These are phyloP conservation scores for Cadophora malorum DNA, from an alignment of 2,329 filamentous ascomycete genomes.

Conservation along the genomic window DNA sequence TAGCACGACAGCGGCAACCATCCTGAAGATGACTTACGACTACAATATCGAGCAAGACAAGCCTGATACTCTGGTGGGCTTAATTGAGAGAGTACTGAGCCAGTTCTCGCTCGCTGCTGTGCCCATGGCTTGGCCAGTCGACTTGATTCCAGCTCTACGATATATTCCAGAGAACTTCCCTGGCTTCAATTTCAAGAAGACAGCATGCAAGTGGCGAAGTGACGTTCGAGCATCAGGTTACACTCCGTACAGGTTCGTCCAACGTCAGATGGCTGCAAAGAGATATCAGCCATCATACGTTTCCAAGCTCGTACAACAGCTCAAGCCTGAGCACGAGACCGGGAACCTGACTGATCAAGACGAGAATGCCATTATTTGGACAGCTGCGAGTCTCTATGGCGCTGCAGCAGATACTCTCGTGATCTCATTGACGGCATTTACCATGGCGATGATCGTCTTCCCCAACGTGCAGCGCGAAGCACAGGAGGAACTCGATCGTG, in stretches of 20 bases:
- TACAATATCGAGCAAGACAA: too few relatives aligned
- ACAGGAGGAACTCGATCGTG: neutral
- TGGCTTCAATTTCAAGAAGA: neutral
- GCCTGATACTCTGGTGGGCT: too few relatives aligned
- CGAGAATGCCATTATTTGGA: neutral
- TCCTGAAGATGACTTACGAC: too few relatives aligned
- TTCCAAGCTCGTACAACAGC: neutral
- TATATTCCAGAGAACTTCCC: neutral
- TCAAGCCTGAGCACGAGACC: neutral
- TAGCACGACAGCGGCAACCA: too few relatives aligned
- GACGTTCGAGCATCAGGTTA: neutral
- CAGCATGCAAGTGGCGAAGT: neutral
- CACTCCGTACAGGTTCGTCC: neutral
- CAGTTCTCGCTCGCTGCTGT: too few relatives aligned
- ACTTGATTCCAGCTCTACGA: neutral
- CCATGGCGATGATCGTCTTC: neutral
- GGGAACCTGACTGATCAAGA: neutral
- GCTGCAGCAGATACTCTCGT: neutral
- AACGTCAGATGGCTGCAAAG: neutral
- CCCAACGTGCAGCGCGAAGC: neutral
- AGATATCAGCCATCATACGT: neutral
- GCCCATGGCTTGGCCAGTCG: too few relatives aligned
- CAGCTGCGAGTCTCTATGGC: neutral
- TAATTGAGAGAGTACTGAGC: too few relatives aligned
- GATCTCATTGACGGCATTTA: slow-evolving; percentile 1